phyloP scores from a whole-genome alignment of 192 early-diverging fungal species.

The Thoreauomyces humboldtii region DNA sequence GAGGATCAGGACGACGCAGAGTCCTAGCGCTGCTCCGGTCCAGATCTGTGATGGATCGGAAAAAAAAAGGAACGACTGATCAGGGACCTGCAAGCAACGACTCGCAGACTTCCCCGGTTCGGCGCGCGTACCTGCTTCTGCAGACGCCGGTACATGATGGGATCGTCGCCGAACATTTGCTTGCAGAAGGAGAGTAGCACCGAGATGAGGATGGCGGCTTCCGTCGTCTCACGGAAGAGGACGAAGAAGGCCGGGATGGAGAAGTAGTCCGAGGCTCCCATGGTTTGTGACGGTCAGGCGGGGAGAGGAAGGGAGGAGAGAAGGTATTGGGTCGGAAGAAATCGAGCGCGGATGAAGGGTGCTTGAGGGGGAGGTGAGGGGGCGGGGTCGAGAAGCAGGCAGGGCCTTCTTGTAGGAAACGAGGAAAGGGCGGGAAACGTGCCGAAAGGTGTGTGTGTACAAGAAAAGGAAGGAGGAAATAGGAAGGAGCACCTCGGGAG shows the following conservation, averaged over 20 bases:
- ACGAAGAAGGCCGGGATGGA: slow-evolving; percentile 46
- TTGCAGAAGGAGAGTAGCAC: slow-evolving; percentile 76
- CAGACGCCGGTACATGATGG: slow-evolving; percentile 47
- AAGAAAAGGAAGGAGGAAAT: too few relatives aligned
- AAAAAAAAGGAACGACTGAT: too few relatives aligned
- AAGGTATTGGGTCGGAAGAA: too few relatives aligned
- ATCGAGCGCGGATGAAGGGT: too few relatives aligned
- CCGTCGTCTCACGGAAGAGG: slow-evolving; percentile 66
- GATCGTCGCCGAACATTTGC: slow-evolving; percentile 57
- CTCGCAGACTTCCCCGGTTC: too few relatives aligned
- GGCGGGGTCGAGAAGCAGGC: too few relatives aligned
- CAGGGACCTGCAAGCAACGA: too few relatives aligned
- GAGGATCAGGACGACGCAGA: slow-evolving; percentile 67
- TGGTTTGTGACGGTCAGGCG: background rate
- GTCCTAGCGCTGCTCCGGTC: slow-evolving; percentile 68
- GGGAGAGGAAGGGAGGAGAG: background rate
- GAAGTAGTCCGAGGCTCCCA: slow-evolving; percentile 22
- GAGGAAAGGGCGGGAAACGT: too few relatives aligned
- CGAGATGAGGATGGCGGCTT: slow-evolving; percentile 85
- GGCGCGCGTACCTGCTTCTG: slow-evolving; percentile 33
- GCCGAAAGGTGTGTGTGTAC: too few relatives aligned
- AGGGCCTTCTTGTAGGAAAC: too few relatives aligned
- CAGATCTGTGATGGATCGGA: slow-evolving; percentile 51
- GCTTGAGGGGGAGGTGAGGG: too few relatives aligned
- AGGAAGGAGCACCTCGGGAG: too few relatives aligned